A percentile compares a stretch with the other conserved stretches of the same genome.
Evolutionary conservation across 2,329 filamentous ascomycete species (phyloP).

Genomic region (Pyrenophora teres): DNA sequence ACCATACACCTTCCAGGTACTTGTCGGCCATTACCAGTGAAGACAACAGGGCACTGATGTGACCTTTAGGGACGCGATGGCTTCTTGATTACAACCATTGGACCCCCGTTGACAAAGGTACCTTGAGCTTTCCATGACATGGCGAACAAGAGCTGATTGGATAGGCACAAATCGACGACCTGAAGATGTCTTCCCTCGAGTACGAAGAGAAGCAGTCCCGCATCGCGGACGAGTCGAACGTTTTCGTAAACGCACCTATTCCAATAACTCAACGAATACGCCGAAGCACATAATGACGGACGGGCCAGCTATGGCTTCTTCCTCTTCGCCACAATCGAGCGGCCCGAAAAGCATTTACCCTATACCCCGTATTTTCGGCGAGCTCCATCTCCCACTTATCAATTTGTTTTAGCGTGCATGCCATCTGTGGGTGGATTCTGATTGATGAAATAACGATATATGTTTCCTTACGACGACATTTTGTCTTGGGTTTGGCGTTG

Average conservation of each 20-base stretch:
- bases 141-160: conserved; percentile 15
- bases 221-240: conserved; percentile 39
- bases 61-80: conserved; percentile 47
- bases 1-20: conserved; percentile 50
- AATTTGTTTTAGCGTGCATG: conserved; percentile 16
- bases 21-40: not conserved
- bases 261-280: conserved; percentile 42
- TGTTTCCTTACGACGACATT: conserved; percentile 1
- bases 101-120: conserved; percentile 51
- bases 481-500: conserved; percentile 6
- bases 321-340: not conserved
- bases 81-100: conserved; percentile 49
- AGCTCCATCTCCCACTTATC: conserved; percentile 10
- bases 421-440: conserved; percentile 3
- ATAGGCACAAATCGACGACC: conserved; percentile 51
- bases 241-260: conserved; percentile 49
- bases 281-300: conserved; percentile 28
- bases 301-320: not conserved
- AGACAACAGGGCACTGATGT: conserved; percentile 20
- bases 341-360: conserved; percentile 5
- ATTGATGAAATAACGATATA: conserved; percentile 6
- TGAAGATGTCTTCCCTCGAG: conserved; percentile 47
- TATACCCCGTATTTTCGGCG: conserved; percentile 9
- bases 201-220: conserved; percentile 51
- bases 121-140: not conserved